These are phyloP conservation scores for Limnomonas spitsbergensis DNA, from an alignment of 139 green algal species.

Conservation along the genomic window DNA sequence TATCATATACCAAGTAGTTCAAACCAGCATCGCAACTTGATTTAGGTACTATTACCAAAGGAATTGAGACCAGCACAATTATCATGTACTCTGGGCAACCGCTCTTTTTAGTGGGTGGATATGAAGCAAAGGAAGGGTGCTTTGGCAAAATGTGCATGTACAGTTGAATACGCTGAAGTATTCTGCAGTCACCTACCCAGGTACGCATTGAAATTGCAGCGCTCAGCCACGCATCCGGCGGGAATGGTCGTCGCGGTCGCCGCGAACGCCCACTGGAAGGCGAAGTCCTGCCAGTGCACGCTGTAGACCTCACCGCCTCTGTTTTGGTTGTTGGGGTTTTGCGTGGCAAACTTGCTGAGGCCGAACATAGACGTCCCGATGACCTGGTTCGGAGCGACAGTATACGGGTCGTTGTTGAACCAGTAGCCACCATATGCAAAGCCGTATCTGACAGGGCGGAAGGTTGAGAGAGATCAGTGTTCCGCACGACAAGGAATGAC, in stretches of 20 bases:
- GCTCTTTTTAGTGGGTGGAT: no score
- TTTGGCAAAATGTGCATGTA: no score
- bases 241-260: slow-evolving; percentile 69
- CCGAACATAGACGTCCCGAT: slow-evolving; percentile 45
- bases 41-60: no score
- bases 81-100: no score
- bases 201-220: slow-evolving; percentile 68
- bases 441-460: slow-evolving; percentile 41
- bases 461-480: no score
- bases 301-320: not conserved
- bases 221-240: slow-evolving; percentile 67
- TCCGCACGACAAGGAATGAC: no score
- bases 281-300: slow-evolving; percentile 25
- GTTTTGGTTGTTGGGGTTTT: not conserved
- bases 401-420: not conserved
- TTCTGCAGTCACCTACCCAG: slow-evolving; percentile 17
- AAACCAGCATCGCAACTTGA: no score
- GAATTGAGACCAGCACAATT: no score
- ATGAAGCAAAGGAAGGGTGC: no score
- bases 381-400: slow-evolving; percentile 54
- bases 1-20: no score
- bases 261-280: slow-evolving; percentile 77
- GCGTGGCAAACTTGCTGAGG: slow-evolving; percentile 22
- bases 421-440: slow-evolving; percentile 62
- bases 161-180: not conserved